Evolutionary conservation across 2,329 filamentous ascomycete genomes (phyloP).

Genomic region (Trichophyton verrucosum): DNA sequence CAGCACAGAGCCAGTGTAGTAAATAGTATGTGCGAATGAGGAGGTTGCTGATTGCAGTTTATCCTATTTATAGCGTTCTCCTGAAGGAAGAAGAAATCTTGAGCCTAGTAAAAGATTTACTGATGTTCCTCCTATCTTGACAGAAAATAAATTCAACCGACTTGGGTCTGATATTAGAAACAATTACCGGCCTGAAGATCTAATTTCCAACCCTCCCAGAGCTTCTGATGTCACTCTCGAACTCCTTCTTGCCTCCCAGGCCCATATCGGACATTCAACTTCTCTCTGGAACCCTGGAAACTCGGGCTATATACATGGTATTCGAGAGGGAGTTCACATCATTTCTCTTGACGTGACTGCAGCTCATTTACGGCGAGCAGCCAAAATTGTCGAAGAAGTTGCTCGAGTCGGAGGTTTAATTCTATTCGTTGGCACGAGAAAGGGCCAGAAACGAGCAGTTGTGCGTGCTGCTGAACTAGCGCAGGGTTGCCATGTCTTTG

Average conservation of each 20-base stretch:
- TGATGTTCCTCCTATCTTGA: not conserved
- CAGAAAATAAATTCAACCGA: slow-evolving; percentile 23
- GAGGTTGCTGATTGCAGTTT: not conserved
- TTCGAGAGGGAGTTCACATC: slow-evolving; percentile 79
- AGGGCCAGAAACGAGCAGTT: slow-evolving; percentile 67
- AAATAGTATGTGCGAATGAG: not conserved
- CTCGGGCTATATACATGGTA: slow-evolving; percentile 84
- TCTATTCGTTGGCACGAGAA: slow-evolving; percentile 78
- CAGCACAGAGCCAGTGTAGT: not conserved
- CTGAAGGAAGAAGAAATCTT: not conserved
- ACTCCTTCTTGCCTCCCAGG: slow-evolving; percentile 74
- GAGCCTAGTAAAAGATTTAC: not conserved
- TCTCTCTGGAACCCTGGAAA: slow-evolving; percentile 92
- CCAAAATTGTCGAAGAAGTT: slow-evolving; percentile 83
- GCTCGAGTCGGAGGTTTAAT: slow-evolving; percentile 70
- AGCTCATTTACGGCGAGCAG: slow-evolving; percentile 78
- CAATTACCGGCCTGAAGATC: slow-evolving; percentile 23
- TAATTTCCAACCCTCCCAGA: slow-evolving; percentile 56
- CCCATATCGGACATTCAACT: slow-evolving; percentile 80
- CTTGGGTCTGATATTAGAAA: slow-evolving; percentile 22
- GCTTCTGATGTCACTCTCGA: slow-evolving; percentile 79
- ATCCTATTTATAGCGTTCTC: not conserved
- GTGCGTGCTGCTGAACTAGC: slow-evolving; percentile 69
- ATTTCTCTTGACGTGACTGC: slow-evolving; percentile 84
- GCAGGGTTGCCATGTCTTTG: slow-evolving; percentile 75